Evolutionary conservation across 495 filamentous ascomycete species (phyloP).

Genomic region (Tricharina praecox): DNA sequence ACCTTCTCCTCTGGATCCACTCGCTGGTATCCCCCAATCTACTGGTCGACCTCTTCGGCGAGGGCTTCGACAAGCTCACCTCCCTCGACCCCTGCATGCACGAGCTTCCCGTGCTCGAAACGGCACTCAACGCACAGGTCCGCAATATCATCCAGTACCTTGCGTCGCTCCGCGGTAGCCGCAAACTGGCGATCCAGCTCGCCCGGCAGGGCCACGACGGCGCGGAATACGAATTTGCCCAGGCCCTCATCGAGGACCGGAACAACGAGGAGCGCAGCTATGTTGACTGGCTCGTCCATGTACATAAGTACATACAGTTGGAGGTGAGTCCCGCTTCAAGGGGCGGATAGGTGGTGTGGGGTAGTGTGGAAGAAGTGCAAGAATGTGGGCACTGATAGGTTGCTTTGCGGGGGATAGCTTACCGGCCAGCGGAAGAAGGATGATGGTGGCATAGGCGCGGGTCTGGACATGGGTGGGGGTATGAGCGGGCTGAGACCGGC

Average conservation of each 20-base stretch:
- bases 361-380: no score
- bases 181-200: slow-evolving; percentile 74
- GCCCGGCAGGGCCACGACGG: slow-evolving; percentile 88
- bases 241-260: slow-evolving; percentile 77
- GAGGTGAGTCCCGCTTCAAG: slow-evolving; percentile 40
- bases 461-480: background rate
- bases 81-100: slow-evolving; percentile 62
- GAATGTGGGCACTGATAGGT: no score
- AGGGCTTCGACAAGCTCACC: slow-evolving; percentile 51
- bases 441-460: background rate
- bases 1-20: slow-evolving; percentile 83
- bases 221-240: slow-evolving; percentile 89
- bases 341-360: slow-evolving; percentile 1
- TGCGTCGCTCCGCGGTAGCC: slow-evolving; percentile 61
- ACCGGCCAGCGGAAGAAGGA: background rate
- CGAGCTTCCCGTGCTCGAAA: slow-evolving; percentile 63
- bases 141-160: slow-evolving; percentile 81
- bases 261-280: slow-evolving; percentile 97
- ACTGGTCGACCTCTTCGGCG: slow-evolving; percentile 77
- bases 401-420: background rate
- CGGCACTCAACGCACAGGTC: slow-evolving; percentile 69
- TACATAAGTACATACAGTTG: slow-evolving; percentile 80
- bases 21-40: slow-evolving; percentile 58
- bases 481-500: background rate
- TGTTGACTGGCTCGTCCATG: slow-evolving; percentile 94